A percentile compares a stretch with the other conserved stretches of the same genome.
phyloP scores from a whole-genome alignment of 208 protist genomes.

The Trypanosoma avium region DNA sequence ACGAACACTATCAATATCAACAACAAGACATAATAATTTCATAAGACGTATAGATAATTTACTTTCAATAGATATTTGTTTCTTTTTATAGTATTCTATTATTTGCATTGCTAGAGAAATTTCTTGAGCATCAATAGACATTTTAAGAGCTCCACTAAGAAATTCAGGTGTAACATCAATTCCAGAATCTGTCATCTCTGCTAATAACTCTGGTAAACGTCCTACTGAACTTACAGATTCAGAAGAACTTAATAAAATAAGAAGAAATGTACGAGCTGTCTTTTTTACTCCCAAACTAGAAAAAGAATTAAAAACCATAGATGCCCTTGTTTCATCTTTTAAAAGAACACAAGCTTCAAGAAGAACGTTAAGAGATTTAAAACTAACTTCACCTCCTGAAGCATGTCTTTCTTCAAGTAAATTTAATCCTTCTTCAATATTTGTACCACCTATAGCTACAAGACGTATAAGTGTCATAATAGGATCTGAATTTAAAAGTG shows the following conservation, averaged over 20 bases:
- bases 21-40: conserved; percentile 31
- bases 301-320: conserved; percentile 45
- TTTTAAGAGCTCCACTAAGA: conserved; percentile 51
- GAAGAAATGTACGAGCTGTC: conserved; percentile 42
- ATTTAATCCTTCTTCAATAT: conserved; percentile 22
- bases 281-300: conserved; percentile 23
- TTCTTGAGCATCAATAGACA: conserved; percentile 59
- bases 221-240: conserved; percentile 17
- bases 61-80: conserved; percentile 37
- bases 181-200: conserved; percentile 33
- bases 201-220: conserved; percentile 15
- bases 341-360: conserved; percentile 55
- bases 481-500: conserved; percentile 57
- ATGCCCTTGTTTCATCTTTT: conserved; percentile 38
- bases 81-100: conserved; percentile 39
- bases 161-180: conserved; percentile 22
- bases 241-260: conserved; percentile 45
- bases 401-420: conserved; percentile 27
- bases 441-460: conserved; percentile 25
- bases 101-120: conserved; percentile 41
- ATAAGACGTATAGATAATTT: conserved; percentile 57
- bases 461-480: conserved; percentile 47
- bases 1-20: conserved; percentile 44
- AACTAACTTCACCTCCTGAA: conserved; percentile 28
- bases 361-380: conserved; percentile 63